phyloP scores from a whole-genome alignment of 805 yeast species.

The Metschnikowia vanudenii region DNA sequence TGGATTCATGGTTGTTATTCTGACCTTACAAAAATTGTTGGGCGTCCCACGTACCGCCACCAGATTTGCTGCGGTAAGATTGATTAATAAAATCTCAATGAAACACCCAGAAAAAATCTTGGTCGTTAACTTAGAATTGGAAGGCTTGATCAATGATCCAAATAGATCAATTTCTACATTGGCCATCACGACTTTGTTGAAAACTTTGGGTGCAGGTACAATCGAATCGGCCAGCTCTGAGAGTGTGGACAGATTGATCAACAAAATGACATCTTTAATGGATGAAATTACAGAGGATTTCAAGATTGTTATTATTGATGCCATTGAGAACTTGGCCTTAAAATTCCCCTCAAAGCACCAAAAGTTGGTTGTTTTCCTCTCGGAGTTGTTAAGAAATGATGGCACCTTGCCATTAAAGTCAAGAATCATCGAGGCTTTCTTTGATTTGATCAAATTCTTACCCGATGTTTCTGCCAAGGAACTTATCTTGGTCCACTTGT shows the following conservation, averaged over 20 bases:
- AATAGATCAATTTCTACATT: conserved; percentile 93
- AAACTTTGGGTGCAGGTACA: conserved; percentile 80
- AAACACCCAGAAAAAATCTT: conserved; percentile 75
- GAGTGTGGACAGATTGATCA: conserved; percentile 79
- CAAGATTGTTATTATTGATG: conserved; percentile 91
- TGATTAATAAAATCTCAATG: conserved; percentile 81
- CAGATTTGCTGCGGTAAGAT: conserved; percentile 90
- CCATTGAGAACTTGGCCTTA: conserved; percentile 85
- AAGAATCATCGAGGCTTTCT: conserved; percentile 86
- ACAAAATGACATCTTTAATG: conserved; percentile 84
- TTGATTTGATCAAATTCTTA: conserved; percentile 83
- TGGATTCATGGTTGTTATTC: conserved; percentile 67
- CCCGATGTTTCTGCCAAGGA: conserved; percentile 73
- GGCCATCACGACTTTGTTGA: conserved; percentile 92
- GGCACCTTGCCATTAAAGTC: conserved; percentile 86
- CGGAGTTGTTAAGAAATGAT: conserved; percentile 83
- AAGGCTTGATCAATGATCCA: conserved; percentile 79
- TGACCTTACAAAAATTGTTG: conserved; percentile 71
- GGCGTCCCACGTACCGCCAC: conserved; percentile 88
- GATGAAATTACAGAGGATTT: conserved; percentile 95
- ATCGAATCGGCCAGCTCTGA: conserved; percentile 46
- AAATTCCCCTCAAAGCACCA: conserved; percentile 92
- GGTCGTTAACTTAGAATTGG: conserved; percentile 81
- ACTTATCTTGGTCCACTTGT: conserved; percentile 77
- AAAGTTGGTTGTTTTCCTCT: conserved; percentile 74